Percentiles rank a stretch among this genome's conserved stretches.
phyloP scores from a whole-genome alignment of 805 yeast genomes.

The Ogataea nitratoaversa region DNA sequence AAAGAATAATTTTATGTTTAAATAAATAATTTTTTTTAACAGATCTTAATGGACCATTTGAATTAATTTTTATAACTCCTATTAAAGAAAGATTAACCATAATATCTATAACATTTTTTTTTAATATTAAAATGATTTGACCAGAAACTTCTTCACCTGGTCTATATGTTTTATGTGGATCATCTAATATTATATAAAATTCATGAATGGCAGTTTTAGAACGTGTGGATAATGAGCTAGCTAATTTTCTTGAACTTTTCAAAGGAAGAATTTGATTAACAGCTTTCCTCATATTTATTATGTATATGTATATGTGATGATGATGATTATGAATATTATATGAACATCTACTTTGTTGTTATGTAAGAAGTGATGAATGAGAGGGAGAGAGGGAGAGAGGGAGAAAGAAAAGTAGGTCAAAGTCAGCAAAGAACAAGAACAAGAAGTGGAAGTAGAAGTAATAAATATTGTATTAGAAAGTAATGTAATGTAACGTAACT shows the following conservation, averaged over 20 bases:
- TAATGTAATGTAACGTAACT: too few species aligned
- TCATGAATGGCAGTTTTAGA: slow-evolving; percentile 41
- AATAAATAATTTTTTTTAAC: slow-evolving; percentile 47
- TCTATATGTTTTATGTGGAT: slow-evolving; percentile 71
- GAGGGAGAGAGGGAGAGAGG: too few species aligned
- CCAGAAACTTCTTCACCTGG: slow-evolving; percentile 79
- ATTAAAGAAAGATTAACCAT: slow-evolving; percentile 49
- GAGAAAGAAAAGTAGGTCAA: too few species aligned
- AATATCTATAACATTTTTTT: slow-evolving; percentile 51
- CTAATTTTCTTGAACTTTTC: slow-evolving; percentile 19
- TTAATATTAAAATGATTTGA: slow-evolving; percentile 51
- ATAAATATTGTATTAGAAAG: too few species aligned
- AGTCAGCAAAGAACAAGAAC: too few species aligned
- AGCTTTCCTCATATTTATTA: slow-evolving; percentile 43
- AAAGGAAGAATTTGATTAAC: slow-evolving; percentile 42
- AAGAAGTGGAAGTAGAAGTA: too few species aligned
- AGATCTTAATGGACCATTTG: slow-evolving; percentile 50
- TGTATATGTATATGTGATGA: too few species aligned
- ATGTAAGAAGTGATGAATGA: too few species aligned
- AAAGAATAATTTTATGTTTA: slow-evolving; percentile 54
- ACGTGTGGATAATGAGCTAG: slow-evolving; percentile 16
- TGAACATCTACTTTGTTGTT: too few species aligned
- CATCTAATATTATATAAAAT: slow-evolving; percentile 65
- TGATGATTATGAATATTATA: too few species aligned
- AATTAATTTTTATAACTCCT: slow-evolving; percentile 53